Evolutionary conservation across 176 grass and related monocot species (phyloP).

Genomic region (Tillandsia leiboldiana): DNA sequence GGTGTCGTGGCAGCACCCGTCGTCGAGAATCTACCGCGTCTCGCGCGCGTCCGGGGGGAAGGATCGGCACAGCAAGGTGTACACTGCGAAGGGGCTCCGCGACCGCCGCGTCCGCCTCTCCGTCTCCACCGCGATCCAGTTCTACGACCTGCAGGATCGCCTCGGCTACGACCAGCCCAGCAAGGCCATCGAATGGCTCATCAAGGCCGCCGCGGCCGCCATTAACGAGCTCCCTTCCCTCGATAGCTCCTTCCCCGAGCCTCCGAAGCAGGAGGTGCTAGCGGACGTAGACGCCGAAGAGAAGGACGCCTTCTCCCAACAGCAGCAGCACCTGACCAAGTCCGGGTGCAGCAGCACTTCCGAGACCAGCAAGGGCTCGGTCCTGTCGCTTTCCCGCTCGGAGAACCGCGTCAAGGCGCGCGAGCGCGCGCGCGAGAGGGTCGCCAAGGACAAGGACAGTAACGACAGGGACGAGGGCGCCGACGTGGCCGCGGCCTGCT

Average conservation of each 20-base stretch:
- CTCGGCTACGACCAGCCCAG: conserved; percentile 21
- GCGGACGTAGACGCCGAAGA: neutral
- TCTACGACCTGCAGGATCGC: conserved; percentile 19
- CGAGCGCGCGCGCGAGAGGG: conserved; percentile 12
- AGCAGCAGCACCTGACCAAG: conserved; percentile 21
- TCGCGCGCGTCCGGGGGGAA: conserved; percentile 9
- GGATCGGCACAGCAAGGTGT: conserved; percentile 25
- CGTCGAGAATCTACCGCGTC: conserved; percentile 9
- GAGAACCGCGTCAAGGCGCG: conserved; percentile 16
- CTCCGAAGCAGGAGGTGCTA: neutral
- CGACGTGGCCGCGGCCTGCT: neutral
- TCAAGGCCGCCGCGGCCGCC: conserved; percentile 2
- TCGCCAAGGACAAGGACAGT: conserved; percentile 13
- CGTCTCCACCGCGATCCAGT: conserved; percentile 13
- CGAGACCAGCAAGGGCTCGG: conserved; percentile 22
- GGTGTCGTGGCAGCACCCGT: conserved; percentile 1
- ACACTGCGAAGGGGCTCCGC: conserved; percentile 11
- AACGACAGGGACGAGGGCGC: conserved; percentile 13
- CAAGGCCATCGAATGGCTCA: conserved; percentile 18
- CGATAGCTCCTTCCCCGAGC: neutral
- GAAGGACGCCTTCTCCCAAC: neutral
- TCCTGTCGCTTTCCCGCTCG: conserved; percentile 19
- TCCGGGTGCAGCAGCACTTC: conserved; percentile 27
- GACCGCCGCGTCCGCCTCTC: conserved; percentile 7
- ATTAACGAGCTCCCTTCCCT: conserved; percentile 12